Evolutionary conservation across 2,329 filamentous ascomycete genomes (phyloP), one percentile per base, ranked within the genome.

Genomic region (Cladosporium oxysporum): DNA sequence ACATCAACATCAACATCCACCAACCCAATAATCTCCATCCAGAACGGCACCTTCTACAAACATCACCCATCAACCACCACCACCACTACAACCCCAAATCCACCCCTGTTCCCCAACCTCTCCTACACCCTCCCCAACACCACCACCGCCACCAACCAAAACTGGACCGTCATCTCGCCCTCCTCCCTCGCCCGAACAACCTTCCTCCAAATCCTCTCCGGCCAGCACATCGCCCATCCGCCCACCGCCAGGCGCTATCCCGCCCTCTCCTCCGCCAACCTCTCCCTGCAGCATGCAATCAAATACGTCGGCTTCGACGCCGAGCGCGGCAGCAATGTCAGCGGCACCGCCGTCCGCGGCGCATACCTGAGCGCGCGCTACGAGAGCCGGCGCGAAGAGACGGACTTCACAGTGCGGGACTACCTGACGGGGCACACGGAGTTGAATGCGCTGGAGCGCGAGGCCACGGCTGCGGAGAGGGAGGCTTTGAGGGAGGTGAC

Each of bases 231-330:
- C 35, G 91, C 88, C 75, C 81, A 91, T 7, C 94, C 94, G 5
- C 90, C 93, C 0, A 85, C 83, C 4, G 90, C 91, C 1, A 86
- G 93, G 55, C 87, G 88, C 7, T 97, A 89, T 75, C 95, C 95
- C 0, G 91, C 90, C 75, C 84, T 98, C 2, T 85, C 89, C 1
- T 69, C 71, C 3, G 16, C 87, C 85, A 2, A 83, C 86, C 58
- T 83, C 80, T 71, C 83, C 82, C 87, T 90, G 0, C 82, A 83
- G 14, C 83, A 84, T 69, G 92, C 92, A 0, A 90, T 99, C 66
- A 89, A 90, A 71, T 94, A 97, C 81, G 93, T 98, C 11, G 94
- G 95, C 0, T 98, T 98, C 74, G 91, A 92, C 74, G 88, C 87
- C 2, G 91, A 93, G 71, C 84, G 87, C 29, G 84, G 84, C 6